Percentiles rank a stretch among this genome's conserved stretches.
Conservation (phyloP, 2,329 filamentous ascomycete genomes). For the Fusarium aywerte region DNA sequence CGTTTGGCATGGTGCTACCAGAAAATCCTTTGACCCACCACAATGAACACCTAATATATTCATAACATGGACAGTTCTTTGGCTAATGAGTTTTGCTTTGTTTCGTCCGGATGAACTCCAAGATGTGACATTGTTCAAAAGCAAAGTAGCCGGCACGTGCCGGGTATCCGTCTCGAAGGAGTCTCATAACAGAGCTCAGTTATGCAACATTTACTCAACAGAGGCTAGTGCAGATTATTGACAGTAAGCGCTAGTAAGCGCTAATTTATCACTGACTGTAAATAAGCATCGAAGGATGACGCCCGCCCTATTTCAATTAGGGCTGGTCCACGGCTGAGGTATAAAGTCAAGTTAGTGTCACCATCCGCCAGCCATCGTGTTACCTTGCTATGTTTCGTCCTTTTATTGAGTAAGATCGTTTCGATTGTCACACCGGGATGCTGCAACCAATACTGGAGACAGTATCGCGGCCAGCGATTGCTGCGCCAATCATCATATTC, state of each 20-base stretch:
- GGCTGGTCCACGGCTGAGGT: not conserved
- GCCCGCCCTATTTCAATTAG: too few relatives aligned
- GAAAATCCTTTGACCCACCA: too few relatives aligned
- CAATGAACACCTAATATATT: too few relatives aligned
- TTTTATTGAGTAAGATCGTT: too few relatives aligned
- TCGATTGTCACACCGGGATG: not conserved
- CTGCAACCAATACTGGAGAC: not conserved
- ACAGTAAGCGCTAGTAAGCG: not conserved
- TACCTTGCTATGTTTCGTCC: not conserved
- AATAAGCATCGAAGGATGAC: too few relatives aligned
- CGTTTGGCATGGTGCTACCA: too few relatives aligned
- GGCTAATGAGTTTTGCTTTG: not conserved
- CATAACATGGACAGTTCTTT: not conserved
- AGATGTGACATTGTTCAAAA: not conserved
- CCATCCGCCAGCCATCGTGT: not conserved
- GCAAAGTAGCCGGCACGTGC: too few relatives aligned
- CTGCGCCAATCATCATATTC: not conserved
- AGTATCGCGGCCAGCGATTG: slow-evolving; percentile 1
- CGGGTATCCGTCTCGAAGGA: too few relatives aligned
- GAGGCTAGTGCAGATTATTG: not conserved
- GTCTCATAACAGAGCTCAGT: not conserved
- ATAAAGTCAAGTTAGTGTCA: not conserved
- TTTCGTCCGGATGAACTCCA: not conserved
- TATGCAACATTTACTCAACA: not conserved
- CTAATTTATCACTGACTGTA: too few relatives aligned